Conservation (phyloP, 192 early-diverging fungal genomes). For the Backusella luteola region DNA sequence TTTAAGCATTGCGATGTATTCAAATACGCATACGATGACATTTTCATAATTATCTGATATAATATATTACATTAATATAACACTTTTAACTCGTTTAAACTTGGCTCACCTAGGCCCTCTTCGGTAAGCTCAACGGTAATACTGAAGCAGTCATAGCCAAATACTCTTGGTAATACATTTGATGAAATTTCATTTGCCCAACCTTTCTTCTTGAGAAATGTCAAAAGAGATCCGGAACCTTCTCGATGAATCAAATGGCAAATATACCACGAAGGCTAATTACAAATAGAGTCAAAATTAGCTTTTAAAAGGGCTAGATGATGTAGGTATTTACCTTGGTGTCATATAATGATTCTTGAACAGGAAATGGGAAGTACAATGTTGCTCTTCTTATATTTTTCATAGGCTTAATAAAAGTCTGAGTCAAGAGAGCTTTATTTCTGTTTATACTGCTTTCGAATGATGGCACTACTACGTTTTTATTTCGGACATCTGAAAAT, state of each 20-base stretch:
- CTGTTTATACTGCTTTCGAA: constrained; percentile 70
- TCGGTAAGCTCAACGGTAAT: constrained; percentile 73
- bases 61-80: constrained; percentile 5
- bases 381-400: constrained; percentile 66
- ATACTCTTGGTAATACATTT: constrained; percentile 31
- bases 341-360: constrained; percentile 50
- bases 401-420: constrained; percentile 61
- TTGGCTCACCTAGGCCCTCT: constrained; percentile 63
- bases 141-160: constrained; percentile 69
- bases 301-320: neutral
- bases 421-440: constrained; percentile 54
- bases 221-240: constrained; percentile 79
- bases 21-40: constrained; percentile 76
- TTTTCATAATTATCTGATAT: constrained; percentile 68
- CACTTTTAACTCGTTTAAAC: constrained; percentile 58
- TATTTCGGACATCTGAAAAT: constrained; percentile 74
- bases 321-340: constrained; percentile 25
- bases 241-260: constrained; percentile 86
- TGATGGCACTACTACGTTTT: constrained; percentile 57
- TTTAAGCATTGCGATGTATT: constrained; percentile 84
- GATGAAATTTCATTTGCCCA: constrained; percentile 74
- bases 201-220: constrained; percentile 74
- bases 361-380: constrained; percentile 79
- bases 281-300: neutral
- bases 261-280: constrained; percentile 67